phyloP scores from a whole-genome alignment of 495 filamentous ascomycete species.

The Penicillium daleae region DNA sequence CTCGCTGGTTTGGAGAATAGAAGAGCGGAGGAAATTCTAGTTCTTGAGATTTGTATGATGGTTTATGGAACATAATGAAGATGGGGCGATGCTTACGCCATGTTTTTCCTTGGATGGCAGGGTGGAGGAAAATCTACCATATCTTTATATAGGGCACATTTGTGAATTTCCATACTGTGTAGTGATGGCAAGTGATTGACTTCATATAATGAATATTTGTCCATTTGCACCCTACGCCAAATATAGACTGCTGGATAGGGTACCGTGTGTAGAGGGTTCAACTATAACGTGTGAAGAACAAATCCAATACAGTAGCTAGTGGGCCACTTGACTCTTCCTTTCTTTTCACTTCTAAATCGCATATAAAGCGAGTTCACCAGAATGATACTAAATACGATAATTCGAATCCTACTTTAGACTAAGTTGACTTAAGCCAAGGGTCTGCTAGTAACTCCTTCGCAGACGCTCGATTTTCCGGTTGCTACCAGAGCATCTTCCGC shows the following conservation, averaged over 20 bases:
- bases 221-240: neutral
- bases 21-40: neutral
- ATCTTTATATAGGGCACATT: neutral
- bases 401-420: neutral
- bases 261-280: neutral
- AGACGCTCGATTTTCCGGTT: conserved; percentile 39
- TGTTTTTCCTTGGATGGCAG: neutral
- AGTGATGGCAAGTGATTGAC: neutral
- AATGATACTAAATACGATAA: neutral
- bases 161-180: neutral
- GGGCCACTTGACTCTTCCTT: neutral
- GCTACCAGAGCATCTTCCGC: conserved; percentile 48
- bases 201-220: neutral
- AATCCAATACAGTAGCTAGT: neutral
- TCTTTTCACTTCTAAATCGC: neutral
- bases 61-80: neutral
- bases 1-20: neutral
- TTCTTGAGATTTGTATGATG: too few relatives aligned
- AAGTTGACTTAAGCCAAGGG: conserved; percentile 27
- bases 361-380: neutral
- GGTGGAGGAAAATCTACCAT: neutral
- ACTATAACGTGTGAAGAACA: neutral
- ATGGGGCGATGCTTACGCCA: neutral
- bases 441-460: conserved; percentile 43
- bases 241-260: neutral